Evolutionary conservation across 192 early-diverging fungal genomes (phyloP).

Genomic region (Gigaspora rosea): DNA sequence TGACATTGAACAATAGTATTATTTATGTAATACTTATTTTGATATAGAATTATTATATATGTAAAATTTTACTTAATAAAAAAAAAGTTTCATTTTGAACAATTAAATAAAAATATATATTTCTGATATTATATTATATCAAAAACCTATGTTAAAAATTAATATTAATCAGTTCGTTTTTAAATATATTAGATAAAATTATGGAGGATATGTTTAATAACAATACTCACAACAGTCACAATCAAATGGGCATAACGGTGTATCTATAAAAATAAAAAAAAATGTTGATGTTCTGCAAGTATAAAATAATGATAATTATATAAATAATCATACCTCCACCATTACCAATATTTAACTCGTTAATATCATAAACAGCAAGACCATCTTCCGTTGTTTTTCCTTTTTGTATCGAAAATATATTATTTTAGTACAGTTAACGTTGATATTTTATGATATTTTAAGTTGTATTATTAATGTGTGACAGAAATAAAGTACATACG

Average conservation of each 20-base stretch:
- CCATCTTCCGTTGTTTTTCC: conserved; percentile 42
- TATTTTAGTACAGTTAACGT: neutral
- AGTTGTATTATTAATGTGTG: neutral
- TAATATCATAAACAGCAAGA: conserved; percentile 38
- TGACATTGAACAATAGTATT: neutral
- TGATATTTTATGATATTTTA: neutral
- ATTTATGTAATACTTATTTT: neutral
- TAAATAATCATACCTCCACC: conserved; percentile 23
- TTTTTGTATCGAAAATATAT: neutral
- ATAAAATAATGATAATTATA: neutral
- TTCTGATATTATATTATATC: no score
- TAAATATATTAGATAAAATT: neutral
- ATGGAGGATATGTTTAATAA: neutral
- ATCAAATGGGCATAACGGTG: conserved; percentile 15
- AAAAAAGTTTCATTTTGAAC: no score
- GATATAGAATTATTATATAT: no score
- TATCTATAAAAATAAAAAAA: neutral
- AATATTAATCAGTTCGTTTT: neutral
- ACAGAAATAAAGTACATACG: conserved; percentile 21
- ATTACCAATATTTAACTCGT: conserved; percentile 37
- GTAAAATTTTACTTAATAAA: no score
- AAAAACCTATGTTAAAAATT: neutral
- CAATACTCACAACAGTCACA: conserved; percentile 22
- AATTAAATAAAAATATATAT: no score
- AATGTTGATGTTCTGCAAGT: neutral